Conservation (phyloP, 83 land plant species). For the Picea abies region DNA sequence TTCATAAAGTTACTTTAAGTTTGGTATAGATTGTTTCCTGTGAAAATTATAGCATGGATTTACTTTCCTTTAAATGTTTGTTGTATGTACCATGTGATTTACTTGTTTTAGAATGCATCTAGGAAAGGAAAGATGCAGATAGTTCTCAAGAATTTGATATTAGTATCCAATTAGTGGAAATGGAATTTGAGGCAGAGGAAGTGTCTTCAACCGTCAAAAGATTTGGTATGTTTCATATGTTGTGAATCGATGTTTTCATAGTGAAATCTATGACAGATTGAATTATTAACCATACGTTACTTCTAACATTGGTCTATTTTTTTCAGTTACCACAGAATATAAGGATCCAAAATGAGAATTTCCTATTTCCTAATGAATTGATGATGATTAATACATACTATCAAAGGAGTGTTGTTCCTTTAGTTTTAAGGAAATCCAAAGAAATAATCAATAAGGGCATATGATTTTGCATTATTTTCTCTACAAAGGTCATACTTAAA, state of each 20-base stretch:
- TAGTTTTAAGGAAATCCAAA: neutral
- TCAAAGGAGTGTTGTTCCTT: neutral
- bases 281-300: neutral
- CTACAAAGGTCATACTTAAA: neutral
- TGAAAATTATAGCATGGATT: neutral
- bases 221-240: conserved; percentile 1
- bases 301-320: neutral
- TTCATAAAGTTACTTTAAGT: neutral
- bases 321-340: neutral
- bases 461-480: neutral
- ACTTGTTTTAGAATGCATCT: neutral
- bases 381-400: neutral
- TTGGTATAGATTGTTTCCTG: neutral
- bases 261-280: neutral
- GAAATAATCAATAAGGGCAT: neutral
- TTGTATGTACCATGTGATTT: neutral
- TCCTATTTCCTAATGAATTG: neutral
- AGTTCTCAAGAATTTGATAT: neutral
- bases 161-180: conserved; percentile 4
- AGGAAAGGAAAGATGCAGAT: no score
- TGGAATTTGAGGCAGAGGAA: neutral
- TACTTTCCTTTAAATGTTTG: neutral
- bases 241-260: neutral
- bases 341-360: neutral
- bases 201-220: conserved; percentile 2